These are phyloP conservation scores for Boletus speciosus DNA, from an alignment of 768 basidiomycete genomes.

Conservation along the genomic window DNA sequence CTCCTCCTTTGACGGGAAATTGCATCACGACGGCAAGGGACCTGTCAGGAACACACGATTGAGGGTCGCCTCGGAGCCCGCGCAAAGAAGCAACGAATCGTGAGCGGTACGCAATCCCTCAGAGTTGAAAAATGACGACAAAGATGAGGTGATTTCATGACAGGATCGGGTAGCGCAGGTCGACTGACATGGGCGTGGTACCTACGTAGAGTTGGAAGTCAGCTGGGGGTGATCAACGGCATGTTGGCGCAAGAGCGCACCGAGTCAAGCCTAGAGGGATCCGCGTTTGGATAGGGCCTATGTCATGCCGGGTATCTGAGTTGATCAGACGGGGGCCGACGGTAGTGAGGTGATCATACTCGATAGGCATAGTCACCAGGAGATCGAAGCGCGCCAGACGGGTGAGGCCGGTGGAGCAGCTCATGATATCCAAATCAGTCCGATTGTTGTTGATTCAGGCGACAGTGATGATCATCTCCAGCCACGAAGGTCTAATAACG, in stretches of 20 bases:
- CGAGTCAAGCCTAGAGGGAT: neutral
- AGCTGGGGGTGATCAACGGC: slow-evolving; percentile 7
- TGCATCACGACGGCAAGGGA: slow-evolving; percentile 25
- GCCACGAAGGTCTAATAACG: neutral
- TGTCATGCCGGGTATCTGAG: neutral
- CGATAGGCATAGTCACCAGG: neutral
- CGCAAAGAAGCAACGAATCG: slow-evolving; percentile 15
- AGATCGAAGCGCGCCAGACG: neutral
- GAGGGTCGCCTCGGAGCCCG: slow-evolving; percentile 31
- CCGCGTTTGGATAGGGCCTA: neutral
- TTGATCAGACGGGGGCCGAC: slow-evolving; percentile 2
- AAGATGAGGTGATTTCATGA: slow-evolving; percentile 24
- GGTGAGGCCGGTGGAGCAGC: slow-evolving; percentile 2
- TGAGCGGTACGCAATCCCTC: neutral
- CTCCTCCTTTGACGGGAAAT: slow-evolving; percentile 14
- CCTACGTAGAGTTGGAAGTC: slow-evolving; percentile 8
- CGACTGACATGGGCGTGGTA: slow-evolving; percentile 15
- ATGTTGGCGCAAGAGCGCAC: slow-evolving; percentile 6
- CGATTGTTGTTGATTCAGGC: neutral
- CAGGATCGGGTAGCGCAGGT: slow-evolving; percentile 5
- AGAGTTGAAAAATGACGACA: slow-evolving; percentile 12
- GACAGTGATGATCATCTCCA: neutral
- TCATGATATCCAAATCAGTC: neutral
- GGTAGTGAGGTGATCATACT: slow-evolving; percentile 5
- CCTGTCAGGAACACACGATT: slow-evolving; percentile 22